Evolutionary conservation across 1,284 basidiomycete genomes (phyloP), one percentile per base, ranked within the genome.

Genomic region (Fomitopsis betulina): DNA sequence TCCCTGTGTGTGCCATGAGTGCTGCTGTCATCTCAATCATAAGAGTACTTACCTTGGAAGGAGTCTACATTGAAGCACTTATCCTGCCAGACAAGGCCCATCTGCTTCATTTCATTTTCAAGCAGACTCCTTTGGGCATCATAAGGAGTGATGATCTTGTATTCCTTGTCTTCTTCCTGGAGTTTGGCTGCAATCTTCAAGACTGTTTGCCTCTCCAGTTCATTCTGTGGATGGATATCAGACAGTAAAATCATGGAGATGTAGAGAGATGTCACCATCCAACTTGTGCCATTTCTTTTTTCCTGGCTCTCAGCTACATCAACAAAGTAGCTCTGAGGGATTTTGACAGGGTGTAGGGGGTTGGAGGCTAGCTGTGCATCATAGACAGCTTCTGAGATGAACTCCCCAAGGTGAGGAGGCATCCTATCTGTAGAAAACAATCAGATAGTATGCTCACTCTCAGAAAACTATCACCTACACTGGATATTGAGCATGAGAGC

Each of bases 361-460:
- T 69, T 65, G 1, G 78, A 80, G 43, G 64, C 65, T 12, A 83
- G 73, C 47, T 72, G 68, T 1, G 71, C 66, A 25, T 84, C 72
- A 74, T 92, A 92, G 5, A 92, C 76, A 58, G 75, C 73, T 50
- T 78, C 65, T 27, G 88, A 91, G 52, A 92, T 86, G 55, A 89
- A 85, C 6, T 76, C 62, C n/a, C 89, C 89, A 75, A 91, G 84
- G 61, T 87, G 80, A 43, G 81, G 79, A 57, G 90, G 89, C 87
- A 92, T 90, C 2, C 90, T 83, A 63, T 91, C 89, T 86, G 57
- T 7, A 13, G 7, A 1, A 5, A 12, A 33, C n/a, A 55, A 49
- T 54, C 27, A 61, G 50, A 50, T 25, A 35, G 49, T 25, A 35
- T 35, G n/a, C 45, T 23, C 23, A 42, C 43, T 19, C 50, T 51